Evolutionary conservation across 208 protist genomes (phyloP).

Genomic region (Crithidia bombi): DNA sequence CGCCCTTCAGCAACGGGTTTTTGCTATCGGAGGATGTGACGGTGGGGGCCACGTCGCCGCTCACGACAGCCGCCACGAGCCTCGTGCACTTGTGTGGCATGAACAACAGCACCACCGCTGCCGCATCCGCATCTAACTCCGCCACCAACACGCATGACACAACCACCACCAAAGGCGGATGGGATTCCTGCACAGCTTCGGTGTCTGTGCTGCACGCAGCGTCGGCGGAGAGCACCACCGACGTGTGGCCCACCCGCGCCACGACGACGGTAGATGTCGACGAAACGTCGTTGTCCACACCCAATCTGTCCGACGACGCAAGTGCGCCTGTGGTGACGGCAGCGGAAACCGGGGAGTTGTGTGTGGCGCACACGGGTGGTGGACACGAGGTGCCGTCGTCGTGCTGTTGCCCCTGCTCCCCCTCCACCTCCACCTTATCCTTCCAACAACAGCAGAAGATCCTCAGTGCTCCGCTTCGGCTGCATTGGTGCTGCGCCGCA

Average conservation of each 20-base stretch:
- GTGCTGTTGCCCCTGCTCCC: no score
- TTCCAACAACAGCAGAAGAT: not conserved
- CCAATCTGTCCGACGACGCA: no score
- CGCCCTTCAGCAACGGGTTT: conserved; percentile 15
- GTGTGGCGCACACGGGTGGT: no score
- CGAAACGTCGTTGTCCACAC: no score
- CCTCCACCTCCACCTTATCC: no score
- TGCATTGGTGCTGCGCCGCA: conserved; percentile 18
- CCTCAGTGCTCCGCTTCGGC: not conserved
- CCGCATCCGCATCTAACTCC: not conserved
- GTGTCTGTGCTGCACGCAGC: conserved; percentile 4
- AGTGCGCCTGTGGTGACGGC: no score
- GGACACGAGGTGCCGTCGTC: no score
- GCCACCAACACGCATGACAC: not conserved
- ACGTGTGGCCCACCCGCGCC: no score
- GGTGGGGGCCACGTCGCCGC: not conserved
- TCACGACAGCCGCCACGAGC: conserved; percentile 11
- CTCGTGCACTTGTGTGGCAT: not conserved
- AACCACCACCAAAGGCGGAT: not conserved
- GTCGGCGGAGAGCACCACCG: no score
- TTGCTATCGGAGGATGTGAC: conserved; percentile 7
- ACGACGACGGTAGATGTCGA: no score
- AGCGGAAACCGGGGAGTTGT: no score
- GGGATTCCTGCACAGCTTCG: not conserved
- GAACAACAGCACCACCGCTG: not conserved